These are phyloP conservation scores for Aspergillus diversus DNA, from an alignment of 495 filamentous ascomycete genomes.

Conservation along the genomic window DNA sequence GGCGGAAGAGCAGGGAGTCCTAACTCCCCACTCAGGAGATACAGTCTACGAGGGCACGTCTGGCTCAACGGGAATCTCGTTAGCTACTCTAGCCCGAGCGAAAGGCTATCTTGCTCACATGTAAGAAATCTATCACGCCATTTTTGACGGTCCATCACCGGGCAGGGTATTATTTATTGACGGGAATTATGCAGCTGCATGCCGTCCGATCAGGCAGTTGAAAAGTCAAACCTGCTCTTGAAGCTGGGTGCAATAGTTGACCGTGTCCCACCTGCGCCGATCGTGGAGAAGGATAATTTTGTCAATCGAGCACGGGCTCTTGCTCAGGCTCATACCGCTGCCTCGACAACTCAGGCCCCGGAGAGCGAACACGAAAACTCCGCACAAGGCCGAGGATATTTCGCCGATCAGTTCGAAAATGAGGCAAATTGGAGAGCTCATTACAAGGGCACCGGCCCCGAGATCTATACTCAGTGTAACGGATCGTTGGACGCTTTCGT, in stretches of 20 bases:
- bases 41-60: constrained; percentile 98
- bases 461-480: constrained; percentile 79
- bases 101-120: constrained; percentile 92
- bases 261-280: constrained; percentile 86
- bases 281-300: constrained; percentile 87
- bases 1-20: constrained; percentile 77
- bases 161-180: constrained; percentile 11
- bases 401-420: constrained; percentile 97
- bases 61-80: constrained; percentile 89
- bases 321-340: constrained; percentile 69
- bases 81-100: constrained; percentile 85
- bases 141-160: neutral
- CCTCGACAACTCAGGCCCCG: constrained; percentile 35
- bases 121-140: constrained; percentile 40
- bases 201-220: constrained; percentile 86
- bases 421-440: constrained; percentile 86
- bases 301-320: constrained; percentile 88
- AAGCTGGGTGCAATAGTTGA: constrained; percentile 91
- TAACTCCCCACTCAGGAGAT: constrained; percentile 82
- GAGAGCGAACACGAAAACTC: constrained; percentile 13
- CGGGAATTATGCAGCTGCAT: constrained; percentile 64
- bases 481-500: constrained; percentile 87
- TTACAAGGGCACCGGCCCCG: constrained; percentile 79
- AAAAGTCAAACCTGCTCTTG: constrained; percentile 86
- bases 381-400: constrained; percentile 67